These are phyloP conservation scores for Mediolabrus comicus DNA, from an alignment of 108 stramenopile genomes.

Conservation along the genomic window DNA sequence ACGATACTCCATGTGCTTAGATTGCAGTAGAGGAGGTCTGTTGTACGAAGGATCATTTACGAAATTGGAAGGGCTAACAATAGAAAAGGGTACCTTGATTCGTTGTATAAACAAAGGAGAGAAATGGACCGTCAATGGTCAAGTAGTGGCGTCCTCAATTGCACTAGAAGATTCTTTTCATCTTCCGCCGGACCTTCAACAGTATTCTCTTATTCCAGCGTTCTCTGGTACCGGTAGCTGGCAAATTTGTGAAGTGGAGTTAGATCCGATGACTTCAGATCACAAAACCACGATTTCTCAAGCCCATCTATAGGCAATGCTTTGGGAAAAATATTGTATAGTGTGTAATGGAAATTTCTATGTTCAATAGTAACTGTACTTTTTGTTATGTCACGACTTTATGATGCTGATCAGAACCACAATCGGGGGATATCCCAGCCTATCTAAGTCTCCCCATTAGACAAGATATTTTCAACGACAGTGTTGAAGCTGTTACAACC, in stretches of 20 bases:
- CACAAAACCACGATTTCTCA: conserved; percentile 38
- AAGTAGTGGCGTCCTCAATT: conserved; percentile 41
- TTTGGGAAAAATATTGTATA: too few species aligned
- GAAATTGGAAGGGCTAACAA: conserved; percentile 39
- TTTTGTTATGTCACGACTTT: too few species aligned
- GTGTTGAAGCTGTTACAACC: conserved; percentile 79
- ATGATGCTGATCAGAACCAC: too few species aligned
- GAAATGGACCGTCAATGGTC: conserved; percentile 41
- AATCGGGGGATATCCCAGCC: too few species aligned
- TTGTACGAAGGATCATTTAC: conserved; percentile 47
- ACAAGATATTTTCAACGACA: conserved; percentile 69
- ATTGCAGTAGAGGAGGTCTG: conserved; percentile 44
- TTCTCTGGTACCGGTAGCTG: conserved; percentile 46
- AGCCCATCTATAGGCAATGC: conserved; percentile 7
- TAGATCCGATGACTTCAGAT: conserved; percentile 31
- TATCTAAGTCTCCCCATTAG: too few species aligned
- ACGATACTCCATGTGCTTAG: conserved; percentile 39
- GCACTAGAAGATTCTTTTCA: conserved; percentile 47
- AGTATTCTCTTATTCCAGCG: conserved; percentile 38
- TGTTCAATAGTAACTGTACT: too few species aligned
- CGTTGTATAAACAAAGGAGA: conserved; percentile 42
- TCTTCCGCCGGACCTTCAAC: conserved; percentile 42
- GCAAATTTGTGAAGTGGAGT: conserved; percentile 48
- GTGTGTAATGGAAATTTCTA: too few species aligned
- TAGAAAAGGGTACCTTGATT: conserved; percentile 37